These are phyloP conservation scores for Malassezia sympodialis DNA, from an alignment of 1,284 basidiomycete genomes.

Conservation along the genomic window DNA sequence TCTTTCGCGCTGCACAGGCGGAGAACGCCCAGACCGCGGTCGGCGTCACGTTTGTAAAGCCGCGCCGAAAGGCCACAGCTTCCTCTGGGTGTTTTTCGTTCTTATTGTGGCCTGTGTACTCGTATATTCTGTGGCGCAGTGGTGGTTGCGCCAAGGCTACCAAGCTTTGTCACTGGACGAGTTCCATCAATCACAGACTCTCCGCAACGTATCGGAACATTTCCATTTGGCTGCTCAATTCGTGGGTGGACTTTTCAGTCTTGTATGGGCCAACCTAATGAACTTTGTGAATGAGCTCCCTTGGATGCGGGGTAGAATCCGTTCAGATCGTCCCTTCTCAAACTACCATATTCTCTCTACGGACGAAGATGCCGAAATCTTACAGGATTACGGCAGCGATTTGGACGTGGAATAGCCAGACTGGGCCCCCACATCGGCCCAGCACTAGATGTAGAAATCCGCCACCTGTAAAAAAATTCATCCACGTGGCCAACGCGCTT, in stretches of 20 bases:
- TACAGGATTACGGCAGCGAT: constrained; percentile 31
- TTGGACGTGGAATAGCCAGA: not conserved
- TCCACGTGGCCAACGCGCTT: not conserved
- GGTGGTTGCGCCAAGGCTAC: constrained; percentile 50
- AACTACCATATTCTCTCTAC: constrained; percentile 38
- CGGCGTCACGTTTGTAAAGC: constrained; percentile 28
- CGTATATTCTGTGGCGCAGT: constrained; percentile 28
- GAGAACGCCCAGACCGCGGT: constrained; percentile 36
- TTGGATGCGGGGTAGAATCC: not conserved
- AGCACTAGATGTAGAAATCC: not conserved
- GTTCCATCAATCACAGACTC: constrained; percentile 25
- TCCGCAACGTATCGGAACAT: constrained; percentile 12
- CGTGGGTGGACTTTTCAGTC: constrained; percentile 21
- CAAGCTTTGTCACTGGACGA: constrained; percentile 22
- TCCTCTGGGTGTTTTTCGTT: constrained; percentile 37
- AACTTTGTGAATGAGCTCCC: not conserved
- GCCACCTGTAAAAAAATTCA: not conserved
- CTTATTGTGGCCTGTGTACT: constrained; percentile 29
- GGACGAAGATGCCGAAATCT: constrained; percentile 42
- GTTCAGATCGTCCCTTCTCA: constrained; percentile 26
- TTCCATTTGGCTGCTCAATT: constrained; percentile 10
- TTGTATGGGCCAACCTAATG: constrained; percentile 19
- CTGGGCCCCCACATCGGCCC: not conserved
- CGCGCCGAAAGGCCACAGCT: constrained; percentile 25
- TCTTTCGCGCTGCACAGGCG: constrained; percentile 35